A percentile compares a stretch with the other conserved stretches of the same genome.
Evolutionary conservation across 768 basidiomycete genomes (phyloP).

Genomic region (Mycena galopus): DNA sequence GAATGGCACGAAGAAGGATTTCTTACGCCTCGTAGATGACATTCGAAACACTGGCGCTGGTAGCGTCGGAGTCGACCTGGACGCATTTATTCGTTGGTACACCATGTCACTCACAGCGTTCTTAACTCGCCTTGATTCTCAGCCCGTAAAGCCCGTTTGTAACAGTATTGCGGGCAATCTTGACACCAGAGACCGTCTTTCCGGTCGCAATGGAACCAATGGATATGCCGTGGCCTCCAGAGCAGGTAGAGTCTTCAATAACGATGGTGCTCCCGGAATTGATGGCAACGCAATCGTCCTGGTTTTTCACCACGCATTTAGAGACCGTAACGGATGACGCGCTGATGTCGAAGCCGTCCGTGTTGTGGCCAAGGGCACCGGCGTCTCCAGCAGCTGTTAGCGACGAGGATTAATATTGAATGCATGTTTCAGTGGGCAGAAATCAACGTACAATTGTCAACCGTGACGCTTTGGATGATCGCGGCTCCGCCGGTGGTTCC

Average conservation of each 20-base stretch:
- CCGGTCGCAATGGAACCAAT: conserved; percentile 52
- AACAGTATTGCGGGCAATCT: conserved; percentile 54
- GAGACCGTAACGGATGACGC: conserved; percentile 32
- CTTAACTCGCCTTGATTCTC: conserved; percentile 32
- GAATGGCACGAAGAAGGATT: background rate
- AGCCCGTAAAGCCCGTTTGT: conserved; percentile 40
- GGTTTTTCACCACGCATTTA: conserved; percentile 28
- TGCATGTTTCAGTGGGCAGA: background rate
- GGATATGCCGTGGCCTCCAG: background rate
- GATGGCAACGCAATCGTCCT: conserved; percentile 38
- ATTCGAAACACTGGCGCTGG: conserved; percentile 25
- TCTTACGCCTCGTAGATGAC: conserved; percentile 32
- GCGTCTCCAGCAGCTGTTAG: conserved; percentile 31
- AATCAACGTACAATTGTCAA: conserved; percentile 30
- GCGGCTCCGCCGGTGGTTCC: conserved; percentile 30
- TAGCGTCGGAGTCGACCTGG: conserved; percentile 34
- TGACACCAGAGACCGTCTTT: conserved; percentile 50
- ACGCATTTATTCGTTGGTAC: background rate
- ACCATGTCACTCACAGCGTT: background rate
- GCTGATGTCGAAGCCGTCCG: conserved; percentile 39
- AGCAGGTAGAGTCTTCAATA: background rate
- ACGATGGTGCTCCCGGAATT: conserved; percentile 30
- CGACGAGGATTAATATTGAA: background rate
- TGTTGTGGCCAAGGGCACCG: conserved; percentile 35
- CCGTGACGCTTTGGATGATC: conserved; percentile 24